Percentiles rank a stretch among this genome's conserved stretches.
phyloP scores from a whole-genome alignment of 2,329 filamentous ascomycete species.

The Sodiomyces alkalinus region DNA sequence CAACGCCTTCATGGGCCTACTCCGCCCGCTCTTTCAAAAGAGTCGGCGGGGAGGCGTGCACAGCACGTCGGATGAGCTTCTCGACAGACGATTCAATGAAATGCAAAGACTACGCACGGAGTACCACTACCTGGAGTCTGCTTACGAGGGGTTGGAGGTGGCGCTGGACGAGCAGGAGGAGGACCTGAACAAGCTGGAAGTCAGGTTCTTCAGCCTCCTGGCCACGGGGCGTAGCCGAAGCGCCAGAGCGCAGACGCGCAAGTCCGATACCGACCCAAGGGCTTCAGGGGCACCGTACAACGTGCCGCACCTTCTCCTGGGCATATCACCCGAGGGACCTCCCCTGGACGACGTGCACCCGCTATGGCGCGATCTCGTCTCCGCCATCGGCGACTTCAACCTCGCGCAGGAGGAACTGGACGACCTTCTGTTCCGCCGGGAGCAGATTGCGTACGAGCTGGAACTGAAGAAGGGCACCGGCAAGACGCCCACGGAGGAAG shows the following conservation, averaged over 20 bases:
- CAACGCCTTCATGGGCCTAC: conserved; percentile 22
- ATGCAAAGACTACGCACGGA: conserved; percentile 22
- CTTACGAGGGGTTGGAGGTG: conserved; percentile 21
- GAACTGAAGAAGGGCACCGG: conserved; percentile 15
- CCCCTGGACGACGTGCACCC: conserved; percentile 28
- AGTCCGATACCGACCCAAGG: conserved; percentile 4
- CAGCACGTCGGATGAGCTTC: conserved; percentile 9
- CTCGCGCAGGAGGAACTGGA: conserved; percentile 30
- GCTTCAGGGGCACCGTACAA: conserved; percentile 3
- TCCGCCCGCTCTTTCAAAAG: conserved; percentile 20
- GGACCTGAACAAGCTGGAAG: conserved; percentile 19
- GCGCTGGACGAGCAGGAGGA: conserved; percentile 20
- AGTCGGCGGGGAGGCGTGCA: conserved; percentile 7
- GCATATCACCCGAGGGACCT: conserved; percentile 19
- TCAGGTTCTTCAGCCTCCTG: conserved; percentile 21
- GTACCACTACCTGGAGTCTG: conserved; percentile 19
- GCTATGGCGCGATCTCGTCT: conserved; percentile 26
- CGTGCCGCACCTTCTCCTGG: conserved; percentile 17
- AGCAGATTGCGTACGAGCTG: conserved; percentile 21
- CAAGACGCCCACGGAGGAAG: conserved; percentile 17
- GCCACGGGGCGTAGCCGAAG: conserved; percentile 7
- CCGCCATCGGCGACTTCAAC: conserved; percentile 27
- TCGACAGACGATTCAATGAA: conserved; percentile 12
- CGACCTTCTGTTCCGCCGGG: conserved; percentile 25
- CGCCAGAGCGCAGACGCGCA: conserved; percentile 1